phyloP scores from a whole-genome alignment of 768 basidiomycete genomes.

The Lactarius quietus region DNA sequence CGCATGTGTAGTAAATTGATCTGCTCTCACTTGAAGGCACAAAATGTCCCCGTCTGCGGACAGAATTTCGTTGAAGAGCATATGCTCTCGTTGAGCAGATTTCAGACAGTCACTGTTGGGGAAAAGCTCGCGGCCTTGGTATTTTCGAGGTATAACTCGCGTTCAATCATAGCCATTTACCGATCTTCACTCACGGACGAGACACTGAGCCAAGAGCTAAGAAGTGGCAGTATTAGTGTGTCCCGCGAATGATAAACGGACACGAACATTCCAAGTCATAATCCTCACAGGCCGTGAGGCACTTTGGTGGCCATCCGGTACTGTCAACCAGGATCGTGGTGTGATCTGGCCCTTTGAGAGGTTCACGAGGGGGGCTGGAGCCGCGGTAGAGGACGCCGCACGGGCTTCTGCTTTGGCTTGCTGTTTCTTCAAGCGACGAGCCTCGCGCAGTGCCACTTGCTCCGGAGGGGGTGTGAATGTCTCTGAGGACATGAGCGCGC shows the following conservation, averaged over 20 bases:
- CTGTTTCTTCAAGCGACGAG: constrained; percentile 40
- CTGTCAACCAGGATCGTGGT: constrained; percentile 38
- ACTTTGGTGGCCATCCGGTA: constrained; percentile 18
- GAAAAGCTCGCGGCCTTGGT: constrained; percentile 71
- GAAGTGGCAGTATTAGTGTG: constrained; percentile 11
- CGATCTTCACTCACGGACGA: constrained; percentile 60
- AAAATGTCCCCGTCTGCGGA: constrained; percentile 73
- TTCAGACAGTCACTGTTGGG: constrained; percentile 85
- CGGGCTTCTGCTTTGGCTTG: constrained; percentile 35
- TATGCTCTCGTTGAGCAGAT: constrained; percentile 63
- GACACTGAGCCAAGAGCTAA: constrained; percentile 72
- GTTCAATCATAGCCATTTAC: not conserved
- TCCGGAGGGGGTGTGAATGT: constrained; percentile 45
- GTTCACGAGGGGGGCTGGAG: constrained; percentile 18
- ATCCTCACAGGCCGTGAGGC: constrained; percentile 42
- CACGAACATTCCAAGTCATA: constrained; percentile 82
- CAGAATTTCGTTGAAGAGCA: constrained; percentile 74
- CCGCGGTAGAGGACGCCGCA: constrained; percentile 19
- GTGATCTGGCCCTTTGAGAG: constrained; percentile 31
- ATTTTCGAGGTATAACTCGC: not conserved
- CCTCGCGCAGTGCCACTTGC: constrained; percentile 52
- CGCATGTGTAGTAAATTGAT: not conserved
- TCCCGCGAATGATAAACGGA: constrained; percentile 13
- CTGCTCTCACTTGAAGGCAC: constrained; percentile 69
- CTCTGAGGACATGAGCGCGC: constrained; percentile 16